Evolutionary conservation across 257 asterid species (phyloP).

Genomic region (Solanum piurae): DNA sequence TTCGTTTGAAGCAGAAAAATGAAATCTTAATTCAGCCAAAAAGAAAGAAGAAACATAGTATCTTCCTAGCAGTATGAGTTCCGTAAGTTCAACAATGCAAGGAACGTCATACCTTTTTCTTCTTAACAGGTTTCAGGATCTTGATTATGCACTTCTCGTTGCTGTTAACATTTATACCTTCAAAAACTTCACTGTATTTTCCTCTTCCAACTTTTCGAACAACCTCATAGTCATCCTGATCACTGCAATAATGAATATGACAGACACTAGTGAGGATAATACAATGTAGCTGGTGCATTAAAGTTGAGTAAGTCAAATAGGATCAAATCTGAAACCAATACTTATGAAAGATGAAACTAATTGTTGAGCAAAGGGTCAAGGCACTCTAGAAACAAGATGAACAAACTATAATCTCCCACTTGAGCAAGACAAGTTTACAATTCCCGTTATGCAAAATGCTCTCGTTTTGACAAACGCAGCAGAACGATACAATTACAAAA

Average conservation of each 20-base stretch:
- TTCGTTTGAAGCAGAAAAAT: background rate
- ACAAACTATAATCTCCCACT: background rate
- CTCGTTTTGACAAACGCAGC: background rate
- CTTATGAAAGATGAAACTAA: background rate
- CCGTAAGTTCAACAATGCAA: background rate
- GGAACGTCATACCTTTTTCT: constrained; percentile 22
- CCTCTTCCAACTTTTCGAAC: constrained; percentile 40
- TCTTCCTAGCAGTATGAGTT: background rate
- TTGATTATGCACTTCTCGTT: constrained; percentile 29
- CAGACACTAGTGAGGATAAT: background rate
- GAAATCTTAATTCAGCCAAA: background rate
- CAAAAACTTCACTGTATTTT: constrained; percentile 38
- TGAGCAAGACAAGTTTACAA: background rate
- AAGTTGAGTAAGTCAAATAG: background rate
- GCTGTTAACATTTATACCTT: constrained; percentile 23
- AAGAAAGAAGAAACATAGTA: background rate
- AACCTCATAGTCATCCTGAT: constrained; percentile 36
- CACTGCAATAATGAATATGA: constrained; percentile 8
- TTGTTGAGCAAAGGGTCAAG: background rate
- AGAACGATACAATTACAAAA: background rate
- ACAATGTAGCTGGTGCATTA: background rate
- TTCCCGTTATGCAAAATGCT: background rate
- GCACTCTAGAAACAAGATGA: background rate
- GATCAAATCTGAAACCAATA: background rate
- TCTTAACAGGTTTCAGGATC: constrained; percentile 36